Base-by-base conservation (phyloP, 1,139 yeast species). In the Kodamaea ohmeri region DNA sequence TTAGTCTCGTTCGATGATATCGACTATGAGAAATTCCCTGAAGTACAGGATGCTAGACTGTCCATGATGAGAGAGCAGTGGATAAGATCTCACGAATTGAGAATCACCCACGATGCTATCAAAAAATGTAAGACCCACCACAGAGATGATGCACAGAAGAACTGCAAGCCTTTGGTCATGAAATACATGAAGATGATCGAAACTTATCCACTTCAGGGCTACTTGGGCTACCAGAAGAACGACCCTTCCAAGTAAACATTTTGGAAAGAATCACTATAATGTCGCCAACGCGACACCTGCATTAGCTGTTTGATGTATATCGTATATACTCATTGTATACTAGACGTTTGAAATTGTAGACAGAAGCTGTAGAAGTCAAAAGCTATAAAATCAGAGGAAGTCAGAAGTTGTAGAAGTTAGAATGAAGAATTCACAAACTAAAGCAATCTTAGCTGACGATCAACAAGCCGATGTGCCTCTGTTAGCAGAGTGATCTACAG, bases 1-100 rank as follows among this genome's bases (percentile, higher is more conserved):
- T 72, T 78, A 53, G 92, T 84, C 46, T 85, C 95, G 28, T 86
- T 86, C 55, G 95, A 86, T 63, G 88, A 82, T 50, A 83, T 86
- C 46, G 86, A 83, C 65, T 86, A 86, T 62, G 74, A 74, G 52
- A 80, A 85, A 61, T 72, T 75, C 45, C 63, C 69, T 25, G 80
- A 80, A 48, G 76, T 86, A 36, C 77, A 78, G 40, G 70, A 75
- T 37, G 95, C 95, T 21, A 87, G 89, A 67, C 78, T 77, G 48
- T 76, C 92, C 32, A 71, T 84, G 76, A 55, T 84, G 42, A 79
- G 89, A 60, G 95, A 86, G 61, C 94, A 86, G 58, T 84, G 83
- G 77, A 76, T 86, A 51, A 78, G 87, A 56, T 72, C 79, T 44
- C 76, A 78, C 52, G 87, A 83, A 22, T 67, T 85, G 48, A 81